Base-by-base conservation (phyloP, 2,329 filamentous ascomycete species). In the Zasmidium angulare region DNA sequence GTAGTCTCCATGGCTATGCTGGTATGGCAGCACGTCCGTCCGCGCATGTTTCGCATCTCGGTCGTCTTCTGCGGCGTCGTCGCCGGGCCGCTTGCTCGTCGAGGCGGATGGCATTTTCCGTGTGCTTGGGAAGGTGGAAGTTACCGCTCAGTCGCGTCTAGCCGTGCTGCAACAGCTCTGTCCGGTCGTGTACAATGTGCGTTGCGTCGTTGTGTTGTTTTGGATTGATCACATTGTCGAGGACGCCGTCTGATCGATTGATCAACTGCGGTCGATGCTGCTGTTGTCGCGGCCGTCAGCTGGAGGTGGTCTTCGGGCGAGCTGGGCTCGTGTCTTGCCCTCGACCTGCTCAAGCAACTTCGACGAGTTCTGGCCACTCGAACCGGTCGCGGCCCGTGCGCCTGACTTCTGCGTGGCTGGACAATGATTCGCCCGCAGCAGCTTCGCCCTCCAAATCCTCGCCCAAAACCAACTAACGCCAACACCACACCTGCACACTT, bases 51-150 rank as follows among this genome's bases (percentile, higher is more conserved):
- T 36, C 46, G 46, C 14, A 50, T 55, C 50, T 36, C 29, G 23
- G 46, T 54, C 31, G 46, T 53, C 46, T 22, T 60, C 61, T 36
- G 46, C 59, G 50, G 55, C 60, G 55, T 63, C 65, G 58, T 69
- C 69, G 36, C 60, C 65, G 12, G 61, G 61, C 26, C 69, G 69
- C 61, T 71, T 70, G 55, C 36, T 56, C 46, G 43, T 22, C 10
- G 52, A 31, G 55, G 55, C 56, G 58, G 53, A 48, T 60, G 58
- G 58, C 59, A 61, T 58, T 24, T 61, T 58, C 59, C 59, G 59
- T 50, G 47, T 49, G 43, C 29, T 46, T 26, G 49, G 21, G 46
- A 58, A 53, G 58, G 57, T 66, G 54, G 60, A 63, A 67, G 64
- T 61, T 66, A 52, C 64, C 60, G 64, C 23, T 6, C 22, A 50